Conservation (phyloP, 345 rosid genomes). For the Acer negundo region DNA sequence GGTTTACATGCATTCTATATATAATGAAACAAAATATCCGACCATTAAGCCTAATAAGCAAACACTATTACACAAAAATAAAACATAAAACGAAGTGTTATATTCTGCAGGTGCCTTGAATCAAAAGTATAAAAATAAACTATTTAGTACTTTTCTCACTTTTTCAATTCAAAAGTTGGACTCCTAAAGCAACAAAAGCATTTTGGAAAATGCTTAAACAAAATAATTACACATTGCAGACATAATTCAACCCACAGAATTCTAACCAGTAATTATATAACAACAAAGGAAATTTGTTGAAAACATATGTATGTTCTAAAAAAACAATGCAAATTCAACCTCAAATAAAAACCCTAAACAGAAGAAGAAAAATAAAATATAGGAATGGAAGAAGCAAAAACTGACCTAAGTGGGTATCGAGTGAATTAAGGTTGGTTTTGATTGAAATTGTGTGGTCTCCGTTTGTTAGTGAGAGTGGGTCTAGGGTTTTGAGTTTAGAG, state of each 20-base stretch:
- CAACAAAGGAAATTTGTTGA: not conserved
- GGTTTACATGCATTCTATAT: not conserved
- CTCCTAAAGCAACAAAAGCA: not conserved
- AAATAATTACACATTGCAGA: not conserved
- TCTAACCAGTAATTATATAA: not conserved
- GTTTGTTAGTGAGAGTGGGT: too few species aligned
- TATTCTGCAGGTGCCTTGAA: not conserved
- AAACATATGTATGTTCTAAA: not conserved
- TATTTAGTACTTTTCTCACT: not conserved
- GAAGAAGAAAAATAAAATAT: not conserved
- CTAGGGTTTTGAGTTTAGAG: too few species aligned
- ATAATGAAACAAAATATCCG: not conserved
- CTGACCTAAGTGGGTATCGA: slow-evolving; percentile 11
- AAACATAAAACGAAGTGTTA: not conserved
- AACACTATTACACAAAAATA: too few species aligned
- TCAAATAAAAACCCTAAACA: not conserved
- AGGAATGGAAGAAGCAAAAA: not conserved
- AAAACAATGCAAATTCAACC: slow-evolving; percentile 10
- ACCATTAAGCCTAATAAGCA: not conserved
- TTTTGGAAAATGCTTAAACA: not conserved
- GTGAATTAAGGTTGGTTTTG: not conserved
- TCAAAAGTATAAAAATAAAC: not conserved
- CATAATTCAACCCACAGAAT: not conserved
- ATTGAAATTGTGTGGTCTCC: too few species aligned
- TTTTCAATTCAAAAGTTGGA: not conserved